A percentile compares a stretch with the other conserved stretches of the same genome.
phyloP scores from a whole-genome alignment of 1,284 basidiomycete genomes.

The Hortiboletus rubellus region DNA sequence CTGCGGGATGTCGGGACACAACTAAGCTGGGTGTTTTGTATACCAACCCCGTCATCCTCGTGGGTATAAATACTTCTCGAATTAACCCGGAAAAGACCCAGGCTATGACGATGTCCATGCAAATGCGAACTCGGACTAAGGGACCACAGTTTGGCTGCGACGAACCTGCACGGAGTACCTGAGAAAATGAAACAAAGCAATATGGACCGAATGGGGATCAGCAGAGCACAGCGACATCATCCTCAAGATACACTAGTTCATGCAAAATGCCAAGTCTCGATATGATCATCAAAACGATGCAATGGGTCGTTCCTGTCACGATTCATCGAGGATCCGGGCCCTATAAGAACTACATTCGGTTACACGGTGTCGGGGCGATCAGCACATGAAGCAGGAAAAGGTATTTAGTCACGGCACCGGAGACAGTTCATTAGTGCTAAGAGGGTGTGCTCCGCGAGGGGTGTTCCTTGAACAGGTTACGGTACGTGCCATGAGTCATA shows the following conservation, averaged over 20 bases:
- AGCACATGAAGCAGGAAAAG: slow-evolving; percentile 1
- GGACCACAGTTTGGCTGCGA: neutral
- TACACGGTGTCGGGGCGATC: slow-evolving; percentile 2
- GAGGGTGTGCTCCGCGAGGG: slow-evolving; percentile 10
- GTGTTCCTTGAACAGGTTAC: neutral
- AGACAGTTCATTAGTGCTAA: slow-evolving; percentile 2
- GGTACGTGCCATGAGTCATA: neutral
- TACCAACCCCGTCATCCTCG: neutral
- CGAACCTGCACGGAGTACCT: slow-evolving; percentile 11
- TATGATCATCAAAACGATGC: slow-evolving; percentile 6
- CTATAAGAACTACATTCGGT: slow-evolving; percentile 1
- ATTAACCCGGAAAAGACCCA: slow-evolving; percentile 2
- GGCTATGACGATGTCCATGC: slow-evolving; percentile 1
- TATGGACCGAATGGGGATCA: slow-evolving; percentile 14
- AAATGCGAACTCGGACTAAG: slow-evolving; percentile 3
- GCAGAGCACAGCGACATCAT: slow-evolving; percentile 1
- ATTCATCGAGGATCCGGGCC: slow-evolving; percentile 3
- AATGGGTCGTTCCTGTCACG: slow-evolving; percentile 12
- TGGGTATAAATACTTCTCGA: slow-evolving; percentile 29
- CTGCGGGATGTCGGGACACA: neutral
- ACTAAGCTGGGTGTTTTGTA: slow-evolving; percentile 5
- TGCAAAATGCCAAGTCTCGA: slow-evolving; percentile 15
- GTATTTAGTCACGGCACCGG: neutral
- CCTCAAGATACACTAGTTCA: slow-evolving; percentile 7
- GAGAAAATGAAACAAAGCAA: slow-evolving; percentile 21